phyloP scores from a whole-genome alignment of 225 moss, liverwort and hornwort species.

The Pleurozium schreberi region DNA sequence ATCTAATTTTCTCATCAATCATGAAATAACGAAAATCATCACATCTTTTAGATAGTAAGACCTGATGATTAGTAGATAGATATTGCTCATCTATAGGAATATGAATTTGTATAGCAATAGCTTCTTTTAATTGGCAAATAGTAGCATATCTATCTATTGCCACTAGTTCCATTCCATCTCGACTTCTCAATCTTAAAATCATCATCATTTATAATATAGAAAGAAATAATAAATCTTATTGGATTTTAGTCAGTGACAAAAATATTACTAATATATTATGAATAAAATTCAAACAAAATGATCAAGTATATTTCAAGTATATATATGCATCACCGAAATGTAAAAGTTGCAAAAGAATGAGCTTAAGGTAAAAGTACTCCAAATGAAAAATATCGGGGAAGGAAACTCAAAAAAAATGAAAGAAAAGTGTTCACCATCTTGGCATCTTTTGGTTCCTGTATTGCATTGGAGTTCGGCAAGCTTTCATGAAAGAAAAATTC shows the following conservation, averaged over 20 bases:
- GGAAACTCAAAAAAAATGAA: too few relatives aligned
- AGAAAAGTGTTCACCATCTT: too few relatives aligned
- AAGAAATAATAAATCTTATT: neutral
- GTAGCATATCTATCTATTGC: neutral
- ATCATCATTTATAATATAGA: neutral
- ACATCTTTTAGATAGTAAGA: neutral
- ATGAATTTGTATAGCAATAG: neutral
- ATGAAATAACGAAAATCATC: neutral
- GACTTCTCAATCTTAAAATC: neutral
- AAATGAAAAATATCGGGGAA: too few relatives aligned
- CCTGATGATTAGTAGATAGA: neutral
- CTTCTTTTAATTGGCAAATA: neutral
- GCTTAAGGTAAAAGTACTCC: neutral
- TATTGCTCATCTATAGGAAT: neutral
- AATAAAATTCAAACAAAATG: neutral
- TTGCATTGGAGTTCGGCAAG: neutral
- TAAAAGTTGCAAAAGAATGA: neutral
- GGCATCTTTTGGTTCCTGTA: neutral
- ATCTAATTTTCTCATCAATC: neutral
- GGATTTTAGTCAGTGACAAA: neutral
- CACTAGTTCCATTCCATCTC: neutral
- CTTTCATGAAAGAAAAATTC: neutral
- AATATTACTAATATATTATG: too few relatives aligned
- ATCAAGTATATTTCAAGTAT: too few relatives aligned
- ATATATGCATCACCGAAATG: neutral